Evolutionary conservation across 768 basidiomycete genomes (phyloP).

Genomic region (Trametes meyenii): DNA sequence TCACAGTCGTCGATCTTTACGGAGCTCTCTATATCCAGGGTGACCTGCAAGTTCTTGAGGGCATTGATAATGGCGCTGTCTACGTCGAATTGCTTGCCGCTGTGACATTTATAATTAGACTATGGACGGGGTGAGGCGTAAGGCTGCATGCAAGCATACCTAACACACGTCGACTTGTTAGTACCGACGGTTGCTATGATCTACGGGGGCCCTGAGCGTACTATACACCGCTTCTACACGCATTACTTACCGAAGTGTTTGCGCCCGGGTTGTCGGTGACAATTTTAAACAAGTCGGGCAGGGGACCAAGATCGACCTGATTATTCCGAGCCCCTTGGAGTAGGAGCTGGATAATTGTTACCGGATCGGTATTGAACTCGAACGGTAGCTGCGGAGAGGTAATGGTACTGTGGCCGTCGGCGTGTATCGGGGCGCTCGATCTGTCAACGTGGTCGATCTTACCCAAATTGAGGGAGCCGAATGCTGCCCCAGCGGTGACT

Average conservation of each 20-base stretch:
- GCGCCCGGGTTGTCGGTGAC: conserved; percentile 52
- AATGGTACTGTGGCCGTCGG: conserved; percentile 57
- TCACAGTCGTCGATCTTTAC: conserved; percentile 70
- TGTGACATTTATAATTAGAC: conserved; percentile 29
- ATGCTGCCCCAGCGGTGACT: conserved; percentile 56
- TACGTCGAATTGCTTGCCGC: conserved; percentile 68
- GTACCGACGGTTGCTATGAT: conserved; percentile 58
- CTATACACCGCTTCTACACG: too few relatives aligned
- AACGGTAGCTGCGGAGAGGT: conserved; percentile 62
- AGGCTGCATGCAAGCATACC: conserved; percentile 47
- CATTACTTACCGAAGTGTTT: conserved; percentile 51
- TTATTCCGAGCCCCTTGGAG: conserved; percentile 52
- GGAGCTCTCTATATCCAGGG: conserved; percentile 54
- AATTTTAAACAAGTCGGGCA: conserved; percentile 56
- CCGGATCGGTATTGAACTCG: conserved; percentile 63
- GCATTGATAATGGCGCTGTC: conserved; percentile 63
- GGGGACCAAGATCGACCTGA: conserved; percentile 62
- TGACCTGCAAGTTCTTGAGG: conserved; percentile 59
- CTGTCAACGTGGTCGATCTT: conserved; percentile 57
- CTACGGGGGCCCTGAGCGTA: conserved; percentile 35
- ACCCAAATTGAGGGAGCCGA: conserved; percentile 58
- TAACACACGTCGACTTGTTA: conserved; percentile 57
- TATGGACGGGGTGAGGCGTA: too few relatives aligned
- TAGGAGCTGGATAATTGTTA: conserved; percentile 62
- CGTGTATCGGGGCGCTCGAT: conserved; percentile 60